phyloP scores from a whole-genome alignment of 805 yeast genomes.

The Kregervanrija pseudodelftensis region DNA sequence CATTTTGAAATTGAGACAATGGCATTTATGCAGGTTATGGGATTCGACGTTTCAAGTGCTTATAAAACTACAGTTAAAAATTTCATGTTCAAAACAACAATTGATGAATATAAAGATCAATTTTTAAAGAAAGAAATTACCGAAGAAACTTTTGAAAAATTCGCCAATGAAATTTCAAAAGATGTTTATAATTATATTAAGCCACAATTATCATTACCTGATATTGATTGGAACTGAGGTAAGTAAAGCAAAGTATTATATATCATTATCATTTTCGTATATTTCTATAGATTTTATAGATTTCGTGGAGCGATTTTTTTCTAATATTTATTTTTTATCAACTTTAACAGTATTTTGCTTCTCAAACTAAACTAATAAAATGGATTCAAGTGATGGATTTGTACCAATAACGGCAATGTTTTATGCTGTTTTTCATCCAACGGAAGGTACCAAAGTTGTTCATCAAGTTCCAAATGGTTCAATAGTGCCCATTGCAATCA shows the following conservation, averaged over 20 bases:
- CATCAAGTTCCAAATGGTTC: slow-evolving; percentile 85
- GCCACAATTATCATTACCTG: too few species aligned
- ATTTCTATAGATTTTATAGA: too few species aligned
- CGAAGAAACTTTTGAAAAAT: too few species aligned
- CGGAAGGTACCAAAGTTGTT: slow-evolving; percentile 87
- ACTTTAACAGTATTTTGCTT: not conserved
- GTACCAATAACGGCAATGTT: slow-evolving; percentile 85
- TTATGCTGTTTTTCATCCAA: slow-evolving; percentile 90
- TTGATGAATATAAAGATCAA: too few species aligned
- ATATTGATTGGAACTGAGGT: too few species aligned
- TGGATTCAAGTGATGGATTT: slow-evolving; percentile 47
- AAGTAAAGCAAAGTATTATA: too few species aligned
- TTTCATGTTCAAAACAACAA: too few species aligned
- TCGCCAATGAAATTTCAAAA: too few species aligned
- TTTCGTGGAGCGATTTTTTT: not conserved
- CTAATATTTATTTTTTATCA: not conserved
- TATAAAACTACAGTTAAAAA: too few species aligned
- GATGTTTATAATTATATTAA: too few species aligned
- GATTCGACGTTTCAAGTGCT: slow-evolving; percentile 3
- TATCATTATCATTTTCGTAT: too few species aligned
- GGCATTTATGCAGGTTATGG: slow-evolving; percentile 11
- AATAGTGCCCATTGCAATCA: slow-evolving; percentile 32
- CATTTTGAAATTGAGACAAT: slow-evolving; percentile 13
- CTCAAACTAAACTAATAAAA: slow-evolving; percentile 2
- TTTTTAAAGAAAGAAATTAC: too few species aligned